Base-by-base conservation (phyloP, 495 filamentous ascomycete species). In the Darksidea phi region DNA sequence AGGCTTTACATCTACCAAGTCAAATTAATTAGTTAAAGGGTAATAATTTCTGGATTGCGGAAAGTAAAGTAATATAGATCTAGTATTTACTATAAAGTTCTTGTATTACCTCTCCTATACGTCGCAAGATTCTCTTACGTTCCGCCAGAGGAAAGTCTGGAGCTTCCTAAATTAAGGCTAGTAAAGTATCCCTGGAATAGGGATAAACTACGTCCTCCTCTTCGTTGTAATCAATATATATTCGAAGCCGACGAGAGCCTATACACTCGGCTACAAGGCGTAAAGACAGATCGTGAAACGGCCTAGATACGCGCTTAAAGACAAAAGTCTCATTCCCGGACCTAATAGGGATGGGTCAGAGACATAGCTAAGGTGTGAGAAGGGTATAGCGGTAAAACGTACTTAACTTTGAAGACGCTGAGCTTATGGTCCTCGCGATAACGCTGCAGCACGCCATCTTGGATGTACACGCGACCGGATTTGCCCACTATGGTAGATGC, bases 1-100 rank as follows among this genome's bases (percentile, higher is more conserved):
- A 62, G 72, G 72, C 53, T 74, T 74, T 17, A 74, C 51, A 67
- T 74, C 72, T 74, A 48, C 49, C 47, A 58, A 67, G 51, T n/a
- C n/a, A n/a, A n/a, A n/a, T n/a, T n/a, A n/a, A n/a, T n/a, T n/a
- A n/a, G n/a, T 38, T 38, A 15, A 38, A 50, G 54, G 56, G 59
- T 25, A 48, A 59, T 7, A 34, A 47, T 49, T 49, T 63, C 26
- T 45, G 23, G 50, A 55, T 64, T 56, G 28, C 46, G 52, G 53
- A 65, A 18, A 69, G 21, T 54, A 48, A 70, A 71, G 68, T 62
- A 25, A 69, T 67, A 41, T 72, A 65, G 46, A 71, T 67, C 70
- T 65, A 72, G 48, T 66, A 45, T 62, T 67, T 69, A 42, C 46
- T 41, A 61, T 72, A 65, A 50, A 72, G 68, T 53, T 72, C 70